These are phyloP conservation scores for Asclepias syriaca DNA, from an alignment of 257 asterid genomes.

Conservation along the genomic window DNA sequence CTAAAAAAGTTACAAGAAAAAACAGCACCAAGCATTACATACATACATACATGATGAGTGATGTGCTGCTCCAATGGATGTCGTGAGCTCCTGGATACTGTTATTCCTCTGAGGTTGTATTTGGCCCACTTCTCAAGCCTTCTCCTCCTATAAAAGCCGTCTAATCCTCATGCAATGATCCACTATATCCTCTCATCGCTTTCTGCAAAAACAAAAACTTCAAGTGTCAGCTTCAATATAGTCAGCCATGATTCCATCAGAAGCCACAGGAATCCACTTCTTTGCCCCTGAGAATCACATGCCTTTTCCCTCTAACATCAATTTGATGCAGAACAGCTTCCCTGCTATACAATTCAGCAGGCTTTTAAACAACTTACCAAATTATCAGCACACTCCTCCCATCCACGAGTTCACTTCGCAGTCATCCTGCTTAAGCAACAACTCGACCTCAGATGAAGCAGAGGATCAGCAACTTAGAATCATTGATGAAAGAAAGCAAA, in stretches of 20 bases:
- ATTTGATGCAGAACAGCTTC: conserved; percentile 35
- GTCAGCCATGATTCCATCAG: conserved; percentile 49
- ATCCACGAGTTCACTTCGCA: conserved; percentile 32
- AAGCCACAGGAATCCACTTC: conserved; percentile 41
- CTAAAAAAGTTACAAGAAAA: background rate
- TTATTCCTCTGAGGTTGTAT: conserved; percentile 17
- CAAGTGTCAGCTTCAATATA: conserved; percentile 14
- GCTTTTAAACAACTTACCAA: conserved; percentile 31
- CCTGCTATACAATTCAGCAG: conserved; percentile 37
- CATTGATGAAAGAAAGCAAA: conserved; percentile 64
- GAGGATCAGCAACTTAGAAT: conserved; percentile 48
- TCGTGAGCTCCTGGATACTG: conserved; percentile 41
- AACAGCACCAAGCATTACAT: conserved; percentile 30
- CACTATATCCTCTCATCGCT: conserved; percentile 26
- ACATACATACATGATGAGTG: conserved; percentile 35
- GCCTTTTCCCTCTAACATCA: conserved; percentile 37
- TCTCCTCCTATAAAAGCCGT: conserved; percentile 57
- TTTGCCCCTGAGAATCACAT: conserved; percentile 38
- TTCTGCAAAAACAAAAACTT: conserved; percentile 13
- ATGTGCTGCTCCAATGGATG: conserved; percentile 25
- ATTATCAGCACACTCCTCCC: conserved; percentile 23
- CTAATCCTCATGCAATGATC: conserved; percentile 36
- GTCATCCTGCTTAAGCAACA: conserved; percentile 40
- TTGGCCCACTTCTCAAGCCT: conserved; percentile 24
- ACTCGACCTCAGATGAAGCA: conserved; percentile 67